Evolutionary conservation across 257 asterid species (phyloP), one percentile per base, ranked within the genome.

Genomic region (Oldenlandia corymbosa): DNA sequence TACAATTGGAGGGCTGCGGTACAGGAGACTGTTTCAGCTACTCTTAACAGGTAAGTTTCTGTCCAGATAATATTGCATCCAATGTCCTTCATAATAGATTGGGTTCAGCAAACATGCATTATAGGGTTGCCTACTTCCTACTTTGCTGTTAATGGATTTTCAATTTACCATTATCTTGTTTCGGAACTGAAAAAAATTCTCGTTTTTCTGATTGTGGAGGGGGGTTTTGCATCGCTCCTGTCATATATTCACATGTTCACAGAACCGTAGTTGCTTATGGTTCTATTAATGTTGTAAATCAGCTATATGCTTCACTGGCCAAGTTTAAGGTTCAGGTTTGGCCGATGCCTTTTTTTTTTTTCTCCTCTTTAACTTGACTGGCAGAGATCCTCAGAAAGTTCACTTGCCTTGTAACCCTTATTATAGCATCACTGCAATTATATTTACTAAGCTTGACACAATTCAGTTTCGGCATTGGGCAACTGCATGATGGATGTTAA

Each of bases 1-100:
- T 87, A 89, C 86, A 92, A 92, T 76, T 92, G 99, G 99, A 82
- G 76, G 75, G 99, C 99, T 90, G 96, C 96, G 71, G 82, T 92
- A 20, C 97, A 87, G 78, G 99, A 92, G 75, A 89, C 96, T 65
- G 99, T 92, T 72, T 92, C 99, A 43, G 99, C 97, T 74, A 92
- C 97, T 65, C 81, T 92, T 64, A 88, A 92, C 76, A 86, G 98
- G 97, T 85, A 65, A 79, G 76, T 63, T 68, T 65, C 63, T 65
- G 39, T 36, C 24, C 42, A 27, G 47, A 65, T 16, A 46, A 3
- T 51, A 58, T 45, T 27, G 41, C 14, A 10, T 39, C 12, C 36
- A 14, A 18, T 4, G 39, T 16, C 34, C n/a, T 34, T 2, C 5
- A 28, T 49, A 5, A 20, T 27, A 39, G 6, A 30, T 11, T 23